Evolutionary conservation across 2,329 filamentous ascomycete species (phyloP), one percentile per base, ranked within the genome.

Genomic region (Epichloe sp.): DNA sequence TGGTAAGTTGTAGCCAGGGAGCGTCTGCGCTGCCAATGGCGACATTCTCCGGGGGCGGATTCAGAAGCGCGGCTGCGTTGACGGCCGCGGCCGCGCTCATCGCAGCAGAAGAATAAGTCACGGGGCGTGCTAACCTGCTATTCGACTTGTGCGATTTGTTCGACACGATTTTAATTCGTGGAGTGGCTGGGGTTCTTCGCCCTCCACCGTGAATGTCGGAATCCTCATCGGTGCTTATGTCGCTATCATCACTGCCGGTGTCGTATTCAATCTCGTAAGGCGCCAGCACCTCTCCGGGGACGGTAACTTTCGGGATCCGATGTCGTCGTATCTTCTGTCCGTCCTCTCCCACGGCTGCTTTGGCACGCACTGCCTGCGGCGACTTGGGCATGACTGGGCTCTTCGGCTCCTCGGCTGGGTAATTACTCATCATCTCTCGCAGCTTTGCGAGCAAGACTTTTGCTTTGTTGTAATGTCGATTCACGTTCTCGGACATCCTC

Each of bases 221-320:
- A 34, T 77, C 74, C 8, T 75, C 72, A 21, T 75, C 74, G 2
- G 73, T 76, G 60, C 73, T 77, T 40, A 73, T 71, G 19, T 78
- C 76, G 56, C 71, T 76, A 14, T 73, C 72, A 21, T 75, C 76
- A 45, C 69, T 77, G 53, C 74, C 79, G 0, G 73, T 70, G 48
- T 82, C 78, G 61, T 80, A 82, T 53, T 82, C 78, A 23, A 83
- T 65, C 51, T 84, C 80, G 58, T 82, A 83, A 0, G 80, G 80
- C 1, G 80, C 79, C 45, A 83, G 69, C 8, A 84, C 80, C 61
- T 84, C 80, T 44, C 80, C 80, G 1, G 80, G 80, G 11, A 84
- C 79, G 2, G 79, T 83, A 44, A 84, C 82, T 42, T 77, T 71
- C 5, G 80, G 78, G 4, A 76, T 71, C 36, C 65, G 65, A 14